Base-by-base conservation (phyloP, 169 alveolate genomes). In the Plasmodium blacklocki region DNA sequence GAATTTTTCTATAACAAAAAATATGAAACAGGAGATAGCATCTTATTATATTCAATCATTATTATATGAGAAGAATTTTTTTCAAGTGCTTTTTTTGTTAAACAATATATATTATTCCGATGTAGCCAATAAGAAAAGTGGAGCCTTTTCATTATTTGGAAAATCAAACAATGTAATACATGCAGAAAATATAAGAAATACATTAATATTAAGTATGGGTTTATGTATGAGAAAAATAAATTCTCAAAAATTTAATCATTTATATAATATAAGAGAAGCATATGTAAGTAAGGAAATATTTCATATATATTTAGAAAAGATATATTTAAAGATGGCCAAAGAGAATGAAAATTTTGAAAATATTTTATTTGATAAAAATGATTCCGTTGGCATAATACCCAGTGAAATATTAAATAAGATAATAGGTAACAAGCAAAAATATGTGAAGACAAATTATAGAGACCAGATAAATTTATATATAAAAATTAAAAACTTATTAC, bases 91-190 rank as follows among this genome's bases (percentile, higher is more conserved):
- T 11, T 66, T 58, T 66, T 63, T 72, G 39, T 43, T 86, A 67
- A 86, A 72, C 66, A 86, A 60, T 50, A 29, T 86, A 21, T 73
- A 72, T 56, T 67, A 71, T 54, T 93, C 95, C 5, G 95, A 88
- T 66, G 73, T 87, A 23, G 95, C 95, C 0, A 93, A 93, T 12
- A 93, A 71, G 62, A 86, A 93, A 60, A 78, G 75, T 59, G 83
- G 95, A 26, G 94, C 95, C 14, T 93, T 93, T 59, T 87, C 93
- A 14, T 70, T 93, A 50, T 93, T 93, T 67, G 95, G 95, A 14
- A 93, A 93, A 85, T 93, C 95, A 5, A 73, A 47, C 32, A 83
- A 88, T n/a, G 95, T 88, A 1, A 73, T 93, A 2, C 80, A 93
- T 73, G 88, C 95, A 9, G 95, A 93, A 70, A 92, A 93, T 54